Evolutionary conservation across 345 rosid species (phyloP).

Genomic region (Euclidium syriacum): DNA sequence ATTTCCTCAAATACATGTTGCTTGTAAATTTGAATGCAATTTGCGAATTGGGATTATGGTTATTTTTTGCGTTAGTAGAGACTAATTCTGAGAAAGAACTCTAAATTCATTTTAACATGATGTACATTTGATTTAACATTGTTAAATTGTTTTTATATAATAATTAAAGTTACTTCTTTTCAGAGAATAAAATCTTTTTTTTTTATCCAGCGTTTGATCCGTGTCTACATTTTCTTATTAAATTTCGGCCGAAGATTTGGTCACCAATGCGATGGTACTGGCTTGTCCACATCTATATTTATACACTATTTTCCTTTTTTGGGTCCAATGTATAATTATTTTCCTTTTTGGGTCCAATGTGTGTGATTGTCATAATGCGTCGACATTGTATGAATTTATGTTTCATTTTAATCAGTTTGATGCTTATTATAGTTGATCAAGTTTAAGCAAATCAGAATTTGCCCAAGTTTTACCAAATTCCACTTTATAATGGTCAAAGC

Average conservation of each 20-base stretch:
- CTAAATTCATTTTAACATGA: too few relatives aligned
- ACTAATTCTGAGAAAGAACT: too few relatives aligned
- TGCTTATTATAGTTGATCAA: neutral
- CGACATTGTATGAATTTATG: neutral
- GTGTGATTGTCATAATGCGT: too few relatives aligned
- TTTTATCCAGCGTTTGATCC: neutral
- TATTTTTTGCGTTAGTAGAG: too few relatives aligned
- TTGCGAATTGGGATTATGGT: too few relatives aligned
- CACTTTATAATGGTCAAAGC: neutral
- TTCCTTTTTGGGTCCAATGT: neutral
- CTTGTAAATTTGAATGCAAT: neutral
- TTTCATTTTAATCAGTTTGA: neutral
- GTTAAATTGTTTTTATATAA: too few relatives aligned
- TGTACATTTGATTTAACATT: too few relatives aligned
- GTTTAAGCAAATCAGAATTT: neutral
- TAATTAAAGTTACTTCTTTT: too few relatives aligned
- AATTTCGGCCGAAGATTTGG: conserved; percentile 13
- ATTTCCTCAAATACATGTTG: neutral
- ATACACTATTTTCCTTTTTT: neutral
- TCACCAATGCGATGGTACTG: neutral
- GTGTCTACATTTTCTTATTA: conserved; percentile 3
- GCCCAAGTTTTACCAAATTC: neutral
- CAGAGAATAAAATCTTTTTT: too few relatives aligned
- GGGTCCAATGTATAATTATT: neutral
- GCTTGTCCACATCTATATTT: conserved; percentile 16